Conservation (phyloP, 345 rosid genomes). For the Aurinia saxatilis region DNA sequence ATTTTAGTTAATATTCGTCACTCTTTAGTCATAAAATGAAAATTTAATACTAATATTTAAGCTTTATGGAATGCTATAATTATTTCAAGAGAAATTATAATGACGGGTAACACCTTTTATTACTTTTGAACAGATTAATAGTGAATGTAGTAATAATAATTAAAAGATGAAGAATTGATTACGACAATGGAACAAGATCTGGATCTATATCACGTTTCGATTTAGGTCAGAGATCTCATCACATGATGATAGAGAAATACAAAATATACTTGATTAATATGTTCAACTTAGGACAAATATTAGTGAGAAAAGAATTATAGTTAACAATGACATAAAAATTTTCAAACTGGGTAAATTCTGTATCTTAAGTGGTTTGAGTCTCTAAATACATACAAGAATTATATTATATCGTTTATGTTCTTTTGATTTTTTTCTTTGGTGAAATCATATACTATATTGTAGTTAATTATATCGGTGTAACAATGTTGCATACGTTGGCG, state of each 20-base stretch:
- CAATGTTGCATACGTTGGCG: neutral
- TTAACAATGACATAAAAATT: neutral
- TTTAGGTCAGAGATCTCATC: constrained; percentile 27
- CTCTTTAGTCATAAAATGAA: too few species aligned
- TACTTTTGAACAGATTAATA: constrained; percentile 7
- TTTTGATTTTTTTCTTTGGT: too few species aligned
- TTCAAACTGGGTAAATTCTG: neutral
- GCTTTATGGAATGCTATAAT: too few species aligned
- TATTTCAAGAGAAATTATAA: neutral
- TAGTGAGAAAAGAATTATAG: neutral
- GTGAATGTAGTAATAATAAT: constrained; percentile 6
- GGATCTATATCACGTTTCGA: constrained; percentile 20
- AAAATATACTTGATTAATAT: neutral
- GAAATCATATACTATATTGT: too few species aligned
- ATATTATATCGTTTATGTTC: too few species aligned
- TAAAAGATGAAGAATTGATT: constrained; percentile 13
- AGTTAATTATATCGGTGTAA: too few species aligned
- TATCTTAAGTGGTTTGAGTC: neutral
- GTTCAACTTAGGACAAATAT: neutral
- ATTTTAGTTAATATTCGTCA: too few species aligned
- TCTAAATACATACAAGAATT: neutral
- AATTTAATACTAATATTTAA: too few species aligned
- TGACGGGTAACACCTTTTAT: neutral
- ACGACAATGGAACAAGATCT: constrained; percentile 21
- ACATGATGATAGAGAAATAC: constrained; percentile 13